Evolutionary conservation across 352 stramenopile genomes (phyloP).

Genomic region (Globisporangium splendens): DNA sequence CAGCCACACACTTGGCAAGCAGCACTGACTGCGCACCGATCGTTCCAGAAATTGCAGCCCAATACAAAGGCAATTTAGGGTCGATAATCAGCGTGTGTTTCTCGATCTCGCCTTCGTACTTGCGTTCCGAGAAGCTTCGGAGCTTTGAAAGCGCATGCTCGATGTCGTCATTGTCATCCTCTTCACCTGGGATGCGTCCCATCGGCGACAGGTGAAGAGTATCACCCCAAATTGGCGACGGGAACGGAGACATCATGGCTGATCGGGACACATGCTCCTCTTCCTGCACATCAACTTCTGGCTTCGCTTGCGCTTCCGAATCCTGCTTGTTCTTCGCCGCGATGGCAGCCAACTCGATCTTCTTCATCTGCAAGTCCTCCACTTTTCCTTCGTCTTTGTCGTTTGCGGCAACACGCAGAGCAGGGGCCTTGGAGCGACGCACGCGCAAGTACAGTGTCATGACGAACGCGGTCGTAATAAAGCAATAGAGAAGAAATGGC

Average conservation of each 20-base stretch:
- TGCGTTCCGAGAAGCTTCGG: slow-evolving; percentile 38
- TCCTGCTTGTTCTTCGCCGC: slow-evolving; percentile 17
- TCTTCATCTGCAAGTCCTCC: slow-evolving; percentile 56
- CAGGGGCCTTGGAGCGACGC: slow-evolving; percentile 72
- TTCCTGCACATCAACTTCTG: slow-evolving; percentile 20
- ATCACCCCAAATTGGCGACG: slow-evolving; percentile 60
- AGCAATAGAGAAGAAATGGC: slow-evolving; percentile 80
- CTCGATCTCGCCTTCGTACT: slow-evolving; percentile 70
- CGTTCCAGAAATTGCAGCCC: slow-evolving; percentile 80
- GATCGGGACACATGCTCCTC: slow-evolving; percentile 32
- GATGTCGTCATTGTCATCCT: slow-evolving; percentile 60
- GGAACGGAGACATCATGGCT: slow-evolving; percentile 80
- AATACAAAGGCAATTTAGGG: slow-evolving; percentile 84
- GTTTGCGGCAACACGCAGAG: slow-evolving; percentile 53
- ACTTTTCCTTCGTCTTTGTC: slow-evolving; percentile 48
- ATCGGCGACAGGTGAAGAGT: slow-evolving; percentile 41
- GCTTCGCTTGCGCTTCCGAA: slow-evolving; percentile 3
- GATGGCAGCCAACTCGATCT: slow-evolving; percentile 35
- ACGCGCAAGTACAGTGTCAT: slow-evolving; percentile 84
- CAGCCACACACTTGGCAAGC: slow-evolving; percentile 80
- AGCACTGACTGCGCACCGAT: slow-evolving; percentile 81
- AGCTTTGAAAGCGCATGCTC: slow-evolving; percentile 32
- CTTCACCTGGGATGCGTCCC: slow-evolving; percentile 34
- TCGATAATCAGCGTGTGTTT: slow-evolving; percentile 86
- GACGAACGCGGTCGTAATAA: slow-evolving; percentile 77